Base-by-base conservation (phyloP, 139 green algal species). In the Chlorella sp. region DNA sequence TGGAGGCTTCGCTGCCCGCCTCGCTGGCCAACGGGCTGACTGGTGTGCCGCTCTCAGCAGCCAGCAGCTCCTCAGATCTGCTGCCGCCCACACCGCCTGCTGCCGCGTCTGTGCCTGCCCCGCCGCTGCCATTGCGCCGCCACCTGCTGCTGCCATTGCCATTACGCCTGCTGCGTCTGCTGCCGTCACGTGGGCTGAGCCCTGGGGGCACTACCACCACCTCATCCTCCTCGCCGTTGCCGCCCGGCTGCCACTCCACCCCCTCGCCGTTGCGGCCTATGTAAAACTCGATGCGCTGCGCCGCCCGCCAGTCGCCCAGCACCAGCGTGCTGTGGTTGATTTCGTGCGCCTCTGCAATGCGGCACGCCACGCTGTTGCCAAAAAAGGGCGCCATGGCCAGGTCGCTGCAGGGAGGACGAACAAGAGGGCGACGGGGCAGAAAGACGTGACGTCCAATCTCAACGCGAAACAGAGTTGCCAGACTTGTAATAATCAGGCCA, bases 281-380 rank as follows among this genome's bases (percentile, higher is more conserved):
- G 25, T 60, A 32, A 34, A 93, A 78, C 69, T 89, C 82, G 7
- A 93, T 87, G 3, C 89, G 81, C 73, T 93, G 89, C 60, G 89
- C 89, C 18, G 89, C 89, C 25, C 89, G 82, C 78, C 88, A 93
- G 72, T 84, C 82, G 17, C 89, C 89, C 60, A 93, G 81, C 26
- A 91, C 71, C 23, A 93, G 60, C n/a, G 84, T 84, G 38, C 20
- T 47, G 80, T 88, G 84, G n/a, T 69, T 80, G 39, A 85, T 86
- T 28, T 89, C 88, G 71, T 75, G 62, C 3, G 55, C 63, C n/a
- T 60, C 60, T n/a, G 79, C 65, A 17, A 92, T 74, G 30, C 88
- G 57, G 69, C 30, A 88, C 28, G 85, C 89, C 41, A 92, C 82
- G 16, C 85, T 90, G 81, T 92, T 92, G 69, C 89, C 89, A 47